Evolutionary conservation across 345 rosid species (phyloP).

Genomic region (Barbarea vulgaris): DNA sequence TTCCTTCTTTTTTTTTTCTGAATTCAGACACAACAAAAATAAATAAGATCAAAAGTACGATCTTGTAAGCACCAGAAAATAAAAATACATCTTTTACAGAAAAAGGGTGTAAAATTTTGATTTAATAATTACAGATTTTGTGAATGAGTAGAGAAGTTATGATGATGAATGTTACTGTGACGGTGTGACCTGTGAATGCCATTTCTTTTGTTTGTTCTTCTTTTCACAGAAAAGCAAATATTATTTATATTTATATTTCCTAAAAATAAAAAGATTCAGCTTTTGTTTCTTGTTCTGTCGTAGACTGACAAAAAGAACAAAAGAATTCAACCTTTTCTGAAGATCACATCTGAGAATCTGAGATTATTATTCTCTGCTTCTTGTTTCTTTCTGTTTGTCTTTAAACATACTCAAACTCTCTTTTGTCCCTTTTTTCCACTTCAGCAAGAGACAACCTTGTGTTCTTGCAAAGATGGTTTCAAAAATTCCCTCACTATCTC

Average conservation of each 20-base stretch:
- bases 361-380: conserved; percentile 41
- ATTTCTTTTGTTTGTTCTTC: conserved; percentile 28
- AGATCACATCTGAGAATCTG: conserved; percentile 33
- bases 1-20: conserved; percentile 4
- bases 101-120: neutral
- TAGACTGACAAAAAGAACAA: conserved; percentile 44
- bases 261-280: conserved; percentile 22
- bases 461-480: conserved; percentile 88
- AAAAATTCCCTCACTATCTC: conserved; percentile 83
- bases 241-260: conserved; percentile 1
- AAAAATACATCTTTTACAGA: conserved; percentile 12
- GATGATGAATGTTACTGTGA: conserved; percentile 24
- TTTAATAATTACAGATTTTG: neutral
- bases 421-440: conserved; percentile 39
- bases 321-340: conserved; percentile 35
- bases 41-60: neutral
- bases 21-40: conserved; percentile 4
- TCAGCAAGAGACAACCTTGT: conserved; percentile 91
- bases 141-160: neutral
- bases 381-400: conserved; percentile 38
- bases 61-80: conserved; percentile 22
- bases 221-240: conserved; percentile 33
- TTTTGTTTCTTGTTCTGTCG: conserved; percentile 31
- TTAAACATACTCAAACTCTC: conserved; percentile 21
- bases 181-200: conserved; percentile 29